Percentiles rank a stretch among this genome's conserved stretches.
Evolutionary conservation across 805 yeast species (phyloP).

Genomic region (Wickerhamiella musiphila): DNA sequence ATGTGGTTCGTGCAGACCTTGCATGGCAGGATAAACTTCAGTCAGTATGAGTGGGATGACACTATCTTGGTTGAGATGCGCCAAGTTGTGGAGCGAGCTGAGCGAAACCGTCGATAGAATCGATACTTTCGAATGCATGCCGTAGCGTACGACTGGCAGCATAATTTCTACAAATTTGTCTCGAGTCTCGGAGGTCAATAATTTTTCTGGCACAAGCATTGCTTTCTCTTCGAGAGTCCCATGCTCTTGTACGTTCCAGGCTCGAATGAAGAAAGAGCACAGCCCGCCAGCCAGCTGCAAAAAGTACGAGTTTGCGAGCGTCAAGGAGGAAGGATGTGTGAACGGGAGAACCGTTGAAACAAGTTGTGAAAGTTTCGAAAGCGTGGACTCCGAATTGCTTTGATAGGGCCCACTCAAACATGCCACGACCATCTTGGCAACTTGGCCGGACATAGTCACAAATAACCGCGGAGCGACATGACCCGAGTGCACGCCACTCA

Average conservation of each 20-base stretch:
- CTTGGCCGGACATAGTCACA: not conserved
- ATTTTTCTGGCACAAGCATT: slow-evolving; percentile 14
- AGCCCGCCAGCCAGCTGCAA: slow-evolving; percentile 47
- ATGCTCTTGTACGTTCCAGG: slow-evolving; percentile 23
- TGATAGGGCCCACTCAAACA: not conserved
- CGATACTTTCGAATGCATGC: slow-evolving; percentile 28
- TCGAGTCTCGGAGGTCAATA: slow-evolving; percentile 19
- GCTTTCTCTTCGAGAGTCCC: too few species aligned
- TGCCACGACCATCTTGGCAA: slow-evolving; percentile 2
- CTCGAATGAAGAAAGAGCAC: slow-evolving; percentile 22
- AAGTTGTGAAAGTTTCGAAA: slow-evolving; percentile 33
- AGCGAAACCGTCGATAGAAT: slow-evolving; percentile 5
- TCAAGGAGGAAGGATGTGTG: slow-evolving; percentile 85
- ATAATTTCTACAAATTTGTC: slow-evolving; percentile 33
- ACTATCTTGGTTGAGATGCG: slow-evolving; percentile 39
- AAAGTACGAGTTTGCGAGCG: slow-evolving; percentile 66
- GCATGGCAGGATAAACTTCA: slow-evolving; percentile 46
- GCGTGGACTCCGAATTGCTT: slow-evolving; percentile 9
- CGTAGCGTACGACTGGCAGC: slow-evolving; percentile 37
- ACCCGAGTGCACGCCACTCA: slow-evolving; percentile 5
- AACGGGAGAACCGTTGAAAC: slow-evolving; percentile 61
- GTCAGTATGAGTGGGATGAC: slow-evolving; percentile 22
- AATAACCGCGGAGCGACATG: slow-evolving; percentile 2
- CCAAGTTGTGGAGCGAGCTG: slow-evolving; percentile 22
- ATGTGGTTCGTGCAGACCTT: slow-evolving; percentile 37